phyloP scores from a whole-genome alignment of 306 rosid species.

The Begonia loranthoides region DNA sequence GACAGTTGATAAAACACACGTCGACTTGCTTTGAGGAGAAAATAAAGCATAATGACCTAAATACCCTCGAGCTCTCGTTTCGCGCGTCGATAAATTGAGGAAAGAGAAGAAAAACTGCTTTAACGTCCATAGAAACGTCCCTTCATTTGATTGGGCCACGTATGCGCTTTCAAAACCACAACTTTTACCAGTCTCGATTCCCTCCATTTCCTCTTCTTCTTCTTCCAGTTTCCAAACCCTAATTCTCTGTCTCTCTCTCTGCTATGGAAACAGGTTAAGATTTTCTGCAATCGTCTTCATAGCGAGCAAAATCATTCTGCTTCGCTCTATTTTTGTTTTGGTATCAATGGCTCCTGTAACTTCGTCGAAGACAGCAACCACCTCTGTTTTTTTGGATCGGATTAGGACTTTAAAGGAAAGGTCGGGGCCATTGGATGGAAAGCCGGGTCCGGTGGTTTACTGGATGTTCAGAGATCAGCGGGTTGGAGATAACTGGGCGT shows the following conservation, averaged over 20 bases:
- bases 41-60: background rate
- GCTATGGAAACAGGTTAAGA: background rate
- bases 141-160: conserved; percentile 18
- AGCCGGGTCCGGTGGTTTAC: conserved; percentile 67
- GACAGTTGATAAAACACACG: too few relatives aligned
- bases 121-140: conserved; percentile 12
- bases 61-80: background rate
- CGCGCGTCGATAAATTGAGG: background rate
- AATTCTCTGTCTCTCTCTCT: background rate
- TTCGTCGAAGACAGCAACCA: conserved; percentile 7
- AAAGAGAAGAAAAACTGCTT: background rate
- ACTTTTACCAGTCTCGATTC: conserved; percentile 21
- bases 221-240: background rate
- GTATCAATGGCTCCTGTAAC: conserved; percentile 21
- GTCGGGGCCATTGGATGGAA: conserved; percentile 6
- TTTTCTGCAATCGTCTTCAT: conserved; percentile 7
- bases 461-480: conserved; percentile 99
- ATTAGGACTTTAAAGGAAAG: conserved; percentile 44
- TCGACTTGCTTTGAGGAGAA: too few relatives aligned
- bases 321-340: background rate
- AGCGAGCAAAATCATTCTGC: conserved; percentile 7
- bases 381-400: conserved; percentile 34
- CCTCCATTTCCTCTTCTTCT: conserved; percentile 26
- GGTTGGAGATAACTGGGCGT: conserved; percentile 77
- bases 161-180: conserved; percentile 33